Percentiles rank a stretch among this genome's conserved stretches.
phyloP scores from a whole-genome alignment of 108 stramenopile species.

The Cylindrotheca fusiformis region DNA sequence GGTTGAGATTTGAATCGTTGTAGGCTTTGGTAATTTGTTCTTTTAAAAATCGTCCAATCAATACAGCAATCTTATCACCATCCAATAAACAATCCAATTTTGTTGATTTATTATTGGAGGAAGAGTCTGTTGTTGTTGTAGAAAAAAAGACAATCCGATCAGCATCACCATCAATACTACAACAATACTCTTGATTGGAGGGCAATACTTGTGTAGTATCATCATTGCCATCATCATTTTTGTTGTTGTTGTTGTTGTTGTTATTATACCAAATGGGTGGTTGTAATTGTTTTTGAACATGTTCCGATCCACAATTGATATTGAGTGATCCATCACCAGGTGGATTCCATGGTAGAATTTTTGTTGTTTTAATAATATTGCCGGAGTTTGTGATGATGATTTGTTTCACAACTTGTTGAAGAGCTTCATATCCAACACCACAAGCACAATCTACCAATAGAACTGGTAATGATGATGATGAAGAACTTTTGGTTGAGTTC shows the following conservation, averaged over 20 bases:
- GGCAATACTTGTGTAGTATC: background rate
- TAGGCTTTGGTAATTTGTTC: background rate
- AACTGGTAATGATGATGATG: constrained; percentile 2
- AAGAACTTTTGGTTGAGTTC: constrained; percentile 7
- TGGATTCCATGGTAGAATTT: constrained; percentile 52
- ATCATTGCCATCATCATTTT: background rate
- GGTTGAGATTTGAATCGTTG: too few species aligned
- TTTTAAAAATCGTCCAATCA: constrained; percentile 84
- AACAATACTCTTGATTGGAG: constrained; percentile 42
- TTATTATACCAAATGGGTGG: constrained; percentile 56
- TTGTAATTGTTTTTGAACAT: constrained; percentile 86
- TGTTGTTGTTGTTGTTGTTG: background rate
- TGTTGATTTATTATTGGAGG: background rate
- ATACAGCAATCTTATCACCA: constrained; percentile 95
- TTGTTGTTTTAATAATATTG: constrained; percentile 4
- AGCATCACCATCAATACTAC: constrained; percentile 97
- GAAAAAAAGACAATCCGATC: constrained; percentile 96
- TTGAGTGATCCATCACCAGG: constrained; percentile 81
- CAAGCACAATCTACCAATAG: constrained; percentile 84
- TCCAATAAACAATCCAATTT: constrained; percentile 65
- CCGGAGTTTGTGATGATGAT: background rate
- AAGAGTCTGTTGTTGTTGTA: constrained; percentile 14
- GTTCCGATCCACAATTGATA: constrained; percentile 91
- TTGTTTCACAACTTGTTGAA: constrained; percentile 9
- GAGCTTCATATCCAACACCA: constrained; percentile 82